Evolutionary conservation across 345 rosid genomes (phyloP).

Genomic region (Garcia nutans): DNA sequence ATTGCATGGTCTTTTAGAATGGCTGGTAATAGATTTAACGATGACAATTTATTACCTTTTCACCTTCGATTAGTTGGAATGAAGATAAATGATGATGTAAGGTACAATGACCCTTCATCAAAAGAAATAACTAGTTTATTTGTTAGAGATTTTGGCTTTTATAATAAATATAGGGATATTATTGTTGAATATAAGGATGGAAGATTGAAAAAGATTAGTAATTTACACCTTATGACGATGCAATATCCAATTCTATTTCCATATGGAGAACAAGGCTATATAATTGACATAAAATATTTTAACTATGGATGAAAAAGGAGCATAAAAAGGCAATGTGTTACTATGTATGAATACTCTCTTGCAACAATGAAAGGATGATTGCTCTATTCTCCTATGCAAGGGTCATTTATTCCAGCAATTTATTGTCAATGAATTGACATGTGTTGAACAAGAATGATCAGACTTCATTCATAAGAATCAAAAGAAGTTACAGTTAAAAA

Average conservation of each 20-base stretch:
- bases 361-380: not conserved
- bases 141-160: not conserved
- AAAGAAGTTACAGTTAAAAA: too few species aligned
- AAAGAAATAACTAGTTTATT: conserved; percentile 1
- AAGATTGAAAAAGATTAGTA: too few species aligned
- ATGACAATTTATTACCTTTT: not conserved
- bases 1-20: not conserved
- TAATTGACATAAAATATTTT: too few species aligned
- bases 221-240: conserved; percentile 12
- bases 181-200: too few species aligned
- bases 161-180: not conserved
- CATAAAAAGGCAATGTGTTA: not conserved
- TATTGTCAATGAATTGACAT: conserved; percentile 4
- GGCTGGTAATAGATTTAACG: not conserved
- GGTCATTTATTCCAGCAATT: conserved; percentile 9
- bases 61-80: too few species aligned
- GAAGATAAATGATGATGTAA: too few species aligned
- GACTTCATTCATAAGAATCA: not conserved
- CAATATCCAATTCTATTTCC: conserved; percentile 8
- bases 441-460: conserved; percentile 5
- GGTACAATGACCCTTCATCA: not conserved
- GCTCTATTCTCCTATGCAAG: not conserved
- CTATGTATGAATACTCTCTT: not conserved
- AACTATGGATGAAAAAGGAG: too few species aligned
- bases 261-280: conserved; percentile 13